Percentiles rank a stretch among this genome's conserved stretches.
phyloP scores from a whole-genome alignment of 371 early-diverging fungal species.

The Thermomucor indicae-seudaticae region DNA sequence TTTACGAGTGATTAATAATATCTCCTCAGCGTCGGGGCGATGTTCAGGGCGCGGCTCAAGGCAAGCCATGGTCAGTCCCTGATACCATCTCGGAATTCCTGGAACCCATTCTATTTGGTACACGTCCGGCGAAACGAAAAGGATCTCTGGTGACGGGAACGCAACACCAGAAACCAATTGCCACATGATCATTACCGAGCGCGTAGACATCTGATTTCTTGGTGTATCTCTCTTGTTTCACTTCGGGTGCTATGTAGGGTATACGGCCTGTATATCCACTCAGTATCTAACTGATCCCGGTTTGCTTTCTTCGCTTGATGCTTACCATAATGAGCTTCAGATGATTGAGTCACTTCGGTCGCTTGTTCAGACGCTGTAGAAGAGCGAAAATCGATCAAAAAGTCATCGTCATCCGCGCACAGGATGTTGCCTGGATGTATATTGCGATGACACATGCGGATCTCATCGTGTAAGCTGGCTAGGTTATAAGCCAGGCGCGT shows the following conservation, averaged over 20 bases:
- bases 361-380: constrained; percentile 35
- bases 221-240: constrained; percentile 34
- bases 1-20: constrained; percentile 21
- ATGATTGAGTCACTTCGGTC: constrained; percentile 17
- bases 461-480: constrained; percentile 33
- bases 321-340: constrained; percentile 32
- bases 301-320: neutral
- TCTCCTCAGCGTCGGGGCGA: constrained; percentile 25
- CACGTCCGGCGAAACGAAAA: constrained; percentile 14
- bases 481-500: constrained; percentile 30
- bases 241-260: constrained; percentile 57
- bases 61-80: constrained; percentile 25
- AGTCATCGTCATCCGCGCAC: constrained; percentile 30
- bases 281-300: neutral
- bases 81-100: constrained; percentile 28
- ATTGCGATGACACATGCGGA: constrained; percentile 40
- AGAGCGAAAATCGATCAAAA: constrained; percentile 34
- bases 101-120: constrained; percentile 28
- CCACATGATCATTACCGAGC: constrained; percentile 51
- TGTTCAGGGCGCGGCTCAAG: constrained; percentile 27
- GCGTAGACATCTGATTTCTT: constrained; percentile 49
- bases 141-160: constrained; percentile 24
- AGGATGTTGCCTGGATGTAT: constrained; percentile 34
- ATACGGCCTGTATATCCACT: constrained; percentile 13
- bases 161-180: constrained; percentile 41